A percentile compares a stretch with the other conserved stretches of the same genome.
Evolutionary conservation across 2,329 filamentous ascomycete species (phyloP).

Genomic region (Stagonosporopsis chrysanthemi): DNA sequence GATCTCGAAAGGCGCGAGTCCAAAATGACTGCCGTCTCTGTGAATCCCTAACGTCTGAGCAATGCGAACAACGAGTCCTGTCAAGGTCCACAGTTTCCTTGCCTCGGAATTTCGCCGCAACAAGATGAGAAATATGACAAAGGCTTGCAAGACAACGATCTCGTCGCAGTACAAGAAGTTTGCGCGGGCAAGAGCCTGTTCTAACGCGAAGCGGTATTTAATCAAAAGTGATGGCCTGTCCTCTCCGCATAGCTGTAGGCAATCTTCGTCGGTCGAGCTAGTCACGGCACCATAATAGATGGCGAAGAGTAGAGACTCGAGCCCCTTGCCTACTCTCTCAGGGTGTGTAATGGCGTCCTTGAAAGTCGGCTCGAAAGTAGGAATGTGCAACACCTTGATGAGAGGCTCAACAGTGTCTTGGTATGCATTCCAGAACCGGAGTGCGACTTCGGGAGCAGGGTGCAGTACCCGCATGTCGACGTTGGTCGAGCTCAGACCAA

Average conservation of each 20-base stretch:
- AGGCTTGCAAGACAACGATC: conserved; percentile 67
- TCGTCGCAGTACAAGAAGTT: conserved; percentile 70
- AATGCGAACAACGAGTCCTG: conserved; percentile 65
- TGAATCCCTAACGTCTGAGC: conserved; percentile 68
- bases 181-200: conserved; percentile 69
- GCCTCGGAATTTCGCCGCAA: conserved; percentile 60
- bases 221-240: conserved; percentile 58
- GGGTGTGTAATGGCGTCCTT: conserved; percentile 67
- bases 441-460: conserved; percentile 66
- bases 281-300: conserved; percentile 68
- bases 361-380: conserved; percentile 68
- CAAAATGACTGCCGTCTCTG: conserved; percentile 64
- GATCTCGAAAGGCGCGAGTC: conserved; percentile 65
- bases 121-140: conserved; percentile 67
- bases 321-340: conserved; percentile 63
- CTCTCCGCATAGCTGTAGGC: conserved; percentile 58
- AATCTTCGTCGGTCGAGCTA: conserved; percentile 59
- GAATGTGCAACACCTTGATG: conserved; percentile 74
- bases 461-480: conserved; percentile 71
- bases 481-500: conserved; percentile 75
- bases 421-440: conserved; percentile 73
- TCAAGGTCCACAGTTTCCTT: conserved; percentile 65
- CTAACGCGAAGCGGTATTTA: conserved; percentile 68
- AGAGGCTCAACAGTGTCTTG: conserved; percentile 77
- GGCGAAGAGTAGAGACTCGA: conserved; percentile 67